Evolutionary conservation across 257 asterid genomes (phyloP), one percentile per base, ranked within the genome.

Genomic region (Scutellaria minor): DNA sequence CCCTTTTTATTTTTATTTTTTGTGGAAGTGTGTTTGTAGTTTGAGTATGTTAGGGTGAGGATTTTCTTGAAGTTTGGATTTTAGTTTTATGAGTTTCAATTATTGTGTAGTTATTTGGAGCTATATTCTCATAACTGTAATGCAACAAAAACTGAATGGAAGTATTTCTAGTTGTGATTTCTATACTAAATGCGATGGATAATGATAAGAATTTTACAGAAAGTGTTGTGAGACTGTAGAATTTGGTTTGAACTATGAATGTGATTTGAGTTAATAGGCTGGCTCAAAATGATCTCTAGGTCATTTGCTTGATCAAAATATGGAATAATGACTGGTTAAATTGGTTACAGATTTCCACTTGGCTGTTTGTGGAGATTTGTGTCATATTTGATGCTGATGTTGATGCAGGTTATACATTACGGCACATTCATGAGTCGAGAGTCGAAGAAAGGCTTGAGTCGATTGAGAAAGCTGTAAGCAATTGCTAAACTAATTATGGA

Each of bases 391-490:
- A 71, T 68, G 48, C 37, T 64, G 64, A 41, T 71, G 37, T 65
- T 73, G 64, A 67, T 87, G 83, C 85, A 93, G 98, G 98, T 70
- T 93, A 93, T 71, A 61, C 88, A 24, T 50, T 91, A 65, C 95
- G 97, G 60, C 94, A 89, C 69, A 20, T 77, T 78, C 98, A 89
- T 64, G 83, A 93, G 42, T 75, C 97, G 15, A 88, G 87, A 84
- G 87, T 93, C 39, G 93, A 91, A 54, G 86, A 81, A 71, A 85
- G 89, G 84, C 97, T 93, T 22, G 95, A 89, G 75, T 79, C 92
- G 40, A 93, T 93, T 68, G 98, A 91, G 85, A 83, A 73, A 68
- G 85, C 90, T 81, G 98, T 93, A 87, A 86, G 93, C 61, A 24
- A 52, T 20, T 73, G 61, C 74, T 71, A 59, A 48, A 44, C 73